Conservation (phyloP, 2,329 filamentous ascomycete species). For the Aspergillus ochraceoroseus region DNA sequence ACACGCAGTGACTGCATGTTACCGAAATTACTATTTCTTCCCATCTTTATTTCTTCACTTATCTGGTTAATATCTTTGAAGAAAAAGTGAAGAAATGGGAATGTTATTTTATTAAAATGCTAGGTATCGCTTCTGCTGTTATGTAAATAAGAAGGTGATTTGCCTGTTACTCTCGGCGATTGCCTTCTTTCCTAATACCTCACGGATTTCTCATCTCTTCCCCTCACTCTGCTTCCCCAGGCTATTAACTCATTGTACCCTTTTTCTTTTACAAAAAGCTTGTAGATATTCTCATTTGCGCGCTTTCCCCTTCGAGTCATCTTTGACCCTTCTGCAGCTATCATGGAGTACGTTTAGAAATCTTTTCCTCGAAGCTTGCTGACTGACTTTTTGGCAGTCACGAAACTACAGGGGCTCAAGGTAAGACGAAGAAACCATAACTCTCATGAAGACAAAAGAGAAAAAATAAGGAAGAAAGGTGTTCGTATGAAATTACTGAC, state of each 20-base stretch:
- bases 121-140: background rate
- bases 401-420: conserved; percentile 24
- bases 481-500: no score
- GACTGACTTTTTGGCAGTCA: conserved; percentile 16
- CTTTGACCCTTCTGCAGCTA: no score
- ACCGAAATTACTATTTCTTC: background rate
- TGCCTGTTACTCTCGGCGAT: conserved; percentile 1
- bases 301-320: no score
- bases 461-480: no score
- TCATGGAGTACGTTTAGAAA: conserved; percentile 17
- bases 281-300: no score
- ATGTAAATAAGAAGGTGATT: background rate
- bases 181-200: background rate
- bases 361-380: background rate
- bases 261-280: no score
- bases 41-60: background rate
- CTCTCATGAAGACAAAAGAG: no score
- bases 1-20: conserved; percentile 5
- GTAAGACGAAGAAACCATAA: conserved; percentile 12
- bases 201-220: background rate
- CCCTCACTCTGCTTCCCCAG: background rate
- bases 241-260: no score
- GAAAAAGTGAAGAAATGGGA: background rate
- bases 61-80: no score
- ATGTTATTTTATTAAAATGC: no score